A percentile compares a stretch with the other conserved stretches of the same genome.
These are phyloP conservation scores for Thoreauomyces humboldtii DNA, from an alignment of 192 early-diverging fungal genomes.

Conservation along the genomic window DNA sequence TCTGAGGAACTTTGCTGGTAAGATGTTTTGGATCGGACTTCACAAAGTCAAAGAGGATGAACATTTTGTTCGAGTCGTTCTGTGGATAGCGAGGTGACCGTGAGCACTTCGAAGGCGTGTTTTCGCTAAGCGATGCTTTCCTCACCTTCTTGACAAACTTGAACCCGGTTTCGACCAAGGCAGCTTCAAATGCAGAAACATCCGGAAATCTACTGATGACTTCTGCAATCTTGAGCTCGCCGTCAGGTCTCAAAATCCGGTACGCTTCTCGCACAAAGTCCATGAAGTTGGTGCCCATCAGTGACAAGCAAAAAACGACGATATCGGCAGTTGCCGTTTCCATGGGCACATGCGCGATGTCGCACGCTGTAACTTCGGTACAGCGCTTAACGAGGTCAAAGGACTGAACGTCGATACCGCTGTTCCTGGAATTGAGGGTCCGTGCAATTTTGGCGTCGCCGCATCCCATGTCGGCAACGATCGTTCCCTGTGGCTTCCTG, in stretches of 20 bases:
- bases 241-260: slow-evolving; percentile 74
- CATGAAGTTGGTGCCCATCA: slow-evolving; percentile 96
- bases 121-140: too few species aligned
- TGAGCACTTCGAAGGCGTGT: too few species aligned
- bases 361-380: slow-evolving; percentile 79
- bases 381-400: slow-evolving; percentile 88
- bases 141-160: slow-evolving; percentile 63
- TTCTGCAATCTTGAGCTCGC: slow-evolving; percentile 91
- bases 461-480: slow-evolving; percentile 93
- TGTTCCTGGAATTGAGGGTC: slow-evolving; percentile 42
- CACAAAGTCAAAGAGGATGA: slow-evolving; percentile 83
- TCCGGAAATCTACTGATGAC: slow-evolving; percentile 87
- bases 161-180: slow-evolving; percentile 75
- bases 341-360: slow-evolving; percentile 87
- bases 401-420: slow-evolving; percentile 53
- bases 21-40: slow-evolving; percentile 42
- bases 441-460: slow-evolving; percentile 89
- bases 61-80: slow-evolving; percentile 91
- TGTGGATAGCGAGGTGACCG: too few species aligned
- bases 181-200: slow-evolving; percentile 70
- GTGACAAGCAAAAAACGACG: slow-evolving; percentile 84
- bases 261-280: slow-evolving; percentile 88
- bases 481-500: slow-evolving; percentile 45
- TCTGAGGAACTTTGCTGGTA: neutral
- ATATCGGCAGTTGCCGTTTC: slow-evolving; percentile 68